phyloP scores from a whole-genome alignment of 2,329 filamentous ascomycete species.

The Aspergillus caelatus region DNA sequence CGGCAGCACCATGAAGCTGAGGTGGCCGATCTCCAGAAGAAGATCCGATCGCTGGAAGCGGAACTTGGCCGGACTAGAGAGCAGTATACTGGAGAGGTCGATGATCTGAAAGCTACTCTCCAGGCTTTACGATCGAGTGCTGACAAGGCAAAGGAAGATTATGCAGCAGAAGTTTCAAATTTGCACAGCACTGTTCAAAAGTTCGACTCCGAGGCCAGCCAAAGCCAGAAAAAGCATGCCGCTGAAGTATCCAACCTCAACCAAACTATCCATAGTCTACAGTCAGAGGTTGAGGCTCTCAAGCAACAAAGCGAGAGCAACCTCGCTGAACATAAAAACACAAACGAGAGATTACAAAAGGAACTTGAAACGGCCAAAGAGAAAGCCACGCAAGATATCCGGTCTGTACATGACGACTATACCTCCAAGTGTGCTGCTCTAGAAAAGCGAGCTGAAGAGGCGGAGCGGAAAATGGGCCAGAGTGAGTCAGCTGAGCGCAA shows the following conservation, averaged over 20 bases:
- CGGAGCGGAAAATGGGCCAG: slow-evolving; percentile 31
- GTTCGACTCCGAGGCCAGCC: slow-evolving; percentile 51
- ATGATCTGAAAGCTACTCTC: slow-evolving; percentile 60
- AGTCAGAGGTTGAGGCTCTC: slow-evolving; percentile 42
- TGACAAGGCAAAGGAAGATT: slow-evolving; percentile 60
- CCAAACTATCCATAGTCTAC: slow-evolving; percentile 59
- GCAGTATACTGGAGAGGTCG: slow-evolving; percentile 57
- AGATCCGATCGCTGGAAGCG: slow-evolving; percentile 61
- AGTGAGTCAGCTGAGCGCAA: slow-evolving; percentile 44
- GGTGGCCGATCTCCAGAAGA: slow-evolving; percentile 63
- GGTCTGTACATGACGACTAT: slow-evolving; percentile 58
- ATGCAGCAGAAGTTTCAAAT: slow-evolving; percentile 63
- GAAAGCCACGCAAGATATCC: slow-evolving; percentile 57
- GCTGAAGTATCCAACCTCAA: slow-evolving; percentile 62
- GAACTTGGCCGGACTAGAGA: slow-evolving; percentile 53
- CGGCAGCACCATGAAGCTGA: slow-evolving; percentile 59
- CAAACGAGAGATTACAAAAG: slow-evolving; percentile 59
- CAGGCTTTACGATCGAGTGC: slow-evolving; percentile 57
- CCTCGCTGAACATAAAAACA: slow-evolving; percentile 58
- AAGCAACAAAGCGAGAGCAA: slow-evolving; percentile 56
- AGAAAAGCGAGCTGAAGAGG: slow-evolving; percentile 54
- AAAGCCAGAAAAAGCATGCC: slow-evolving; percentile 56
- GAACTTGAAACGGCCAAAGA: slow-evolving; percentile 53
- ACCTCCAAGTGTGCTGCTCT: slow-evolving; percentile 47
- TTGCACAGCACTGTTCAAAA: slow-evolving; percentile 62